Conservation (phyloP, 2,329 filamentous ascomycete species). For the Hypoxylon sp. region DNA sequence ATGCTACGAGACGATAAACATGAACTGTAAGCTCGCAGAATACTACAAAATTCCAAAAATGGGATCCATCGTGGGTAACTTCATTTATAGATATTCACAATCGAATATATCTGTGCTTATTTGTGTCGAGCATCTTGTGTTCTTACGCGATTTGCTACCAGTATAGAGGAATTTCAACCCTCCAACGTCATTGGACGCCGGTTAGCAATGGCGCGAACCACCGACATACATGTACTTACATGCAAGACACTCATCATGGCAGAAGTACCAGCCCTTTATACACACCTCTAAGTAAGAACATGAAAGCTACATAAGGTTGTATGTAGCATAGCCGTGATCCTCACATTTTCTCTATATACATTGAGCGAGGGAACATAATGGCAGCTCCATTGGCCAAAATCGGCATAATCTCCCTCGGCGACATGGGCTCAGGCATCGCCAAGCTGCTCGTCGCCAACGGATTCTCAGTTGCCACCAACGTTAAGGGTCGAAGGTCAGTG, state of each 20-base stretch:
- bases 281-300: background rate
- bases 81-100: background rate
- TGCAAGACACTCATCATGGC: constrained; percentile 17
- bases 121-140: background rate
- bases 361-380: constrained; percentile 37
- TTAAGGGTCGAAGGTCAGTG: constrained; percentile 57
- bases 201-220: constrained; percentile 11
- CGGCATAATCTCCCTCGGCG: constrained; percentile 65
- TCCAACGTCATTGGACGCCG: constrained; percentile 23
- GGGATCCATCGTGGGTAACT: background rate
- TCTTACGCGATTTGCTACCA: constrained; percentile 19
- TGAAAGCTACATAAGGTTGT: background rate
- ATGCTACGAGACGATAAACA: background rate
- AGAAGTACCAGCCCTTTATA: background rate
- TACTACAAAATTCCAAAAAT: background rate
- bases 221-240: constrained; percentile 18
- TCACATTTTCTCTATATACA: background rate
- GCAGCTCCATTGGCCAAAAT: constrained; percentile 53
- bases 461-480: constrained; percentile 64
- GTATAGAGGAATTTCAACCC: constrained; percentile 18
- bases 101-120: background rate
- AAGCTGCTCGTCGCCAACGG: constrained; percentile 61
- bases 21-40: background rate
- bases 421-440: constrained; percentile 67
- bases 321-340: background rate